These are phyloP conservation scores for Ulota crispa DNA, from an alignment of 225 moss, liverwort and hornwort species.

Conservation along the genomic window DNA sequence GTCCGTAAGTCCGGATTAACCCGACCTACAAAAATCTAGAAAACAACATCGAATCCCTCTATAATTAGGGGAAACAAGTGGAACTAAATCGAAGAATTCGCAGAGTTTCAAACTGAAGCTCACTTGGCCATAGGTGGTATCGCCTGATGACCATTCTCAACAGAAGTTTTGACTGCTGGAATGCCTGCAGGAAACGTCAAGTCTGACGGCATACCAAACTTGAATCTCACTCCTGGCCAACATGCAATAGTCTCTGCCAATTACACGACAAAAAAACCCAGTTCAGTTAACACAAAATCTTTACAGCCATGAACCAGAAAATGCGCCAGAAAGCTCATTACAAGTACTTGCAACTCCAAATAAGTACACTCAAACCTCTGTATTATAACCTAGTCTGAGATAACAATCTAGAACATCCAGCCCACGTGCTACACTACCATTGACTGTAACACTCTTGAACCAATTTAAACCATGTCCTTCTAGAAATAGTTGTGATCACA, in stretches of 20 bases:
- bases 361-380: neutral
- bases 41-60: neutral
- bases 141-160: constrained; percentile 56
- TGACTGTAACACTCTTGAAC: neutral
- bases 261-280: neutral
- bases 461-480: neutral
- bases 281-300: neutral
- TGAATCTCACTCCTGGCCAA: constrained; percentile 62
- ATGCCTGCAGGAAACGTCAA: constrained; percentile 50
- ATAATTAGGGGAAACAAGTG: neutral
- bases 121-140: constrained; percentile 52
- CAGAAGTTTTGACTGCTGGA: constrained; percentile 27
- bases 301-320: neutral
- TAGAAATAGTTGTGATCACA: neutral
- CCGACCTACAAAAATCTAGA: neutral
- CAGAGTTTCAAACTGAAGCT: neutral
- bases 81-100: neutral
- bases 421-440: neutral
- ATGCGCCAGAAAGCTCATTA: neutral
- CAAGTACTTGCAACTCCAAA: neutral
- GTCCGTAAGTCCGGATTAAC: neutral
- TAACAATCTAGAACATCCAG: neutral
- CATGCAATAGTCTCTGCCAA: constrained; percentile 61
- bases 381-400: neutral
- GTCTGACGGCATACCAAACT: constrained; percentile 64